Evolutionary conservation across 371 early-diverging fungal species (phyloP).

Genomic region (Umbelopsis sp.): DNA sequence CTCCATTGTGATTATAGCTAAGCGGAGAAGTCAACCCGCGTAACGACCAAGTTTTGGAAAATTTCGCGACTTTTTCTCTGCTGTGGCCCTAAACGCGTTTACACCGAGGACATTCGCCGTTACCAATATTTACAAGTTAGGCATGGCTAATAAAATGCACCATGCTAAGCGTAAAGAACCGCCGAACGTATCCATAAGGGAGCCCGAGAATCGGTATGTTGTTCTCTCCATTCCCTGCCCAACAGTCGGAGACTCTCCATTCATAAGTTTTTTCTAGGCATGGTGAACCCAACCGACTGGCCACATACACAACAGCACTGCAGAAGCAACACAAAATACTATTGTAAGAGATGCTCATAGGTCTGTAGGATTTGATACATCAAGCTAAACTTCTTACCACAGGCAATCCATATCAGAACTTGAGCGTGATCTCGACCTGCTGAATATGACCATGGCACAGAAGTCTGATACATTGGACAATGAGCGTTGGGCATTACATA

Average conservation of each 20-base stretch:
- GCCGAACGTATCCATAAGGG: not conserved
- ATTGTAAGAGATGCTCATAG: constrained; percentile 21
- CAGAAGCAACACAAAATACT: constrained; percentile 23
- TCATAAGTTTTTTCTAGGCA: not conserved
- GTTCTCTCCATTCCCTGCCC: not conserved
- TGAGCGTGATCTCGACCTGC: not conserved
- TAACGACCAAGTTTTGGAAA: not conserved
- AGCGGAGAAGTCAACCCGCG: not conserved
- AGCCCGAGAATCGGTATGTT: not conserved
- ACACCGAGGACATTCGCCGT: not conserved
- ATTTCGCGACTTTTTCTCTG: constrained; percentile 1
- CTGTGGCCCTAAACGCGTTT: not conserved
- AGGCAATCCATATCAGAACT: not conserved
- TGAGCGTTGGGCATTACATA: constrained; percentile 8
- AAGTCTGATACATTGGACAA: not conserved
- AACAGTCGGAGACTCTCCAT: no score
- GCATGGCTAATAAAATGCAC: not conserved
- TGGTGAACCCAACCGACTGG: constrained; percentile 20
- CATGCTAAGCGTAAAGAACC: not conserved
- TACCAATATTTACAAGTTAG: not conserved
- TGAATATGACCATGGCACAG: not conserved
- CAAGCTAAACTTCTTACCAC: not conserved
- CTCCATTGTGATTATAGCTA: not conserved
- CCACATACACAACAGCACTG: constrained; percentile 15
- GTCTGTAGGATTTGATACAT: no score